Evolutionary conservation across 495 filamentous ascomycete genomes (phyloP).

Genomic region (Platismatia glauca): DNA sequence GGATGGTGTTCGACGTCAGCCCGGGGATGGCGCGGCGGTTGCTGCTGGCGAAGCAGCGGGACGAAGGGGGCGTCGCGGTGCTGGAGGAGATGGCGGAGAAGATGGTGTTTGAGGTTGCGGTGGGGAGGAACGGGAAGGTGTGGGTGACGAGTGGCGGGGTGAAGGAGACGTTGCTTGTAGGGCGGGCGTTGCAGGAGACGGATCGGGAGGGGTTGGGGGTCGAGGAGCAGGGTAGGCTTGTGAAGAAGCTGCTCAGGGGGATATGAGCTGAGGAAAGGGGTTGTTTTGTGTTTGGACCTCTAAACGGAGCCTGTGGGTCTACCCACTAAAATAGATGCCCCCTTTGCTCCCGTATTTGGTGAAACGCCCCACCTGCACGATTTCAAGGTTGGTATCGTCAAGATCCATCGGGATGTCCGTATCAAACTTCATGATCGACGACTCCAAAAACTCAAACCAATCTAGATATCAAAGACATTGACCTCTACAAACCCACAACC

Average conservation of each 20-base stretch:
- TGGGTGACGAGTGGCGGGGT: constrained; percentile 75
- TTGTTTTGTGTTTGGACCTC: neutral
- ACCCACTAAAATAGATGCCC: neutral
- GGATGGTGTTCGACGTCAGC: constrained; percentile 77
- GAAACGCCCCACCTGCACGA: neutral
- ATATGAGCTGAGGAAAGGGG: constrained; percentile 3
- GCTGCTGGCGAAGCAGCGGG: constrained; percentile 51
- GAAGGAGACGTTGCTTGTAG: constrained; percentile 62
- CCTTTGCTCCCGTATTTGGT: neutral
- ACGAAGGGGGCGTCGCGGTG: constrained; percentile 58
- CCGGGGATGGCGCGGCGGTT: constrained; percentile 73
- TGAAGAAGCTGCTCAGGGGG: constrained; percentile 52
- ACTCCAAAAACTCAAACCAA: neutral
- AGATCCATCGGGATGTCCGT: neutral
- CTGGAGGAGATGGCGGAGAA: constrained; percentile 77
- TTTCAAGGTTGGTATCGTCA: neutral
- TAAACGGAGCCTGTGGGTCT: neutral
- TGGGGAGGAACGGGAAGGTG: constrained; percentile 86
- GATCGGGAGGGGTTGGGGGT: constrained; percentile 58
- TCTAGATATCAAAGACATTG: neutral
- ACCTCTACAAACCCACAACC: neutral
- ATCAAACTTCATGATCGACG: neutral
- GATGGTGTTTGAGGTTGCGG: constrained; percentile 82
- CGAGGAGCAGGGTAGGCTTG: constrained; percentile 72
- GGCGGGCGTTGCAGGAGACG: constrained; percentile 67